Conservation (phyloP, 495 filamentous ascomycete genomes). For the Oidiodendron maius region DNA sequence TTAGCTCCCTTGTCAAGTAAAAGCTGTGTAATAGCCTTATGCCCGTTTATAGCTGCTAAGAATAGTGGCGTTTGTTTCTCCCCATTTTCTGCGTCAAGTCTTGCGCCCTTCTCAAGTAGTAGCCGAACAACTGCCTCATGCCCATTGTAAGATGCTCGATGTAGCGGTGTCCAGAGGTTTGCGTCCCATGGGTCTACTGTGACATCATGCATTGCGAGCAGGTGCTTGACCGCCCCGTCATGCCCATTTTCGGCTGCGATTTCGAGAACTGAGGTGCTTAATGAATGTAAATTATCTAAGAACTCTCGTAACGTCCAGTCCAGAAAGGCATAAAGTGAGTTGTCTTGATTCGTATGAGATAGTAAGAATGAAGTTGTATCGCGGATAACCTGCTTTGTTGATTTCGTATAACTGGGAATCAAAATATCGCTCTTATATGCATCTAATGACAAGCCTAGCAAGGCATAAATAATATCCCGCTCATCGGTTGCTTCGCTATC, state of each 20-base stretch:
- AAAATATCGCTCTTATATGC: conserved; percentile 12
- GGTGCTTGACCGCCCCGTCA: not conserved
- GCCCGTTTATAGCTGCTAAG: too few species aligned
- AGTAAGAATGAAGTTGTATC: conserved; percentile 10
- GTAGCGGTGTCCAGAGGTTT: too few species aligned
- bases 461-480: conserved; percentile 27
- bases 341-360: not conserved
- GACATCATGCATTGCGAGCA: too few species aligned
- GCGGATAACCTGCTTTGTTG: conserved; percentile 10
- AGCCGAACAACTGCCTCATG: too few species aligned
- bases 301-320: conserved; percentile 1
- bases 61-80: too few species aligned
- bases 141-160: too few species aligned
- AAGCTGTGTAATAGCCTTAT: too few species aligned
- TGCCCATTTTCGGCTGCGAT: not conserved
- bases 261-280: not conserved
- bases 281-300: not conserved
- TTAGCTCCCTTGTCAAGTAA: too few species aligned
- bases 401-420: conserved; percentile 17
- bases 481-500: conserved; percentile 22
- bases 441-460: too few species aligned
- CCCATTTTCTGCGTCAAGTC: too few species aligned
- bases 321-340: not conserved
- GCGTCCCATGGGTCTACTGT: too few species aligned
- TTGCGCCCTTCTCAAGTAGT: too few species aligned